Evolutionary conservation across 176 grass and related monocot species (phyloP).

Genomic region (Triticum timopheevii): DNA sequence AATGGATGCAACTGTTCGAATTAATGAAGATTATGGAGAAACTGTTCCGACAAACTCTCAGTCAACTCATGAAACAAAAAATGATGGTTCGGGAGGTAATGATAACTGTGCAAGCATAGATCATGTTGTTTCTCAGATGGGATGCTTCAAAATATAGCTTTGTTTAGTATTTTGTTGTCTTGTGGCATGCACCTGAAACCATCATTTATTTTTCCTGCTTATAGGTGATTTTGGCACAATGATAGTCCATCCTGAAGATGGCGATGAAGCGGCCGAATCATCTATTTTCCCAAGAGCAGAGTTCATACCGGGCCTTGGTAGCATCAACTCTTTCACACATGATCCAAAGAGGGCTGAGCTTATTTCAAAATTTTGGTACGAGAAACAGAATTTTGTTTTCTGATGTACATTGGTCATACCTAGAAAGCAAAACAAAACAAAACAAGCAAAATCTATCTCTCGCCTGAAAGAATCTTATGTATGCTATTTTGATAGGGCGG

Average conservation of each 20-base stretch:
- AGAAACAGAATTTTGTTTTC: background rate
- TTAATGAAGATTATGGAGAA: slow-evolving; percentile 67
- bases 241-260: slow-evolving; percentile 74
- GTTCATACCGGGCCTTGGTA: slow-evolving; percentile 93
- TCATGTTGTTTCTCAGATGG: slow-evolving; percentile 20
- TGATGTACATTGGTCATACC: background rate
- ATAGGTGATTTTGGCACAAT: slow-evolving; percentile 82
- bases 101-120: slow-evolving; percentile 4
- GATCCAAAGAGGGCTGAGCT: slow-evolving; percentile 68
- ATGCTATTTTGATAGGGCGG: slow-evolving; percentile 52
- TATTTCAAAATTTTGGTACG: slow-evolving; percentile 68
- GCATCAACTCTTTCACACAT: slow-evolving; percentile 89
- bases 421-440: background rate
- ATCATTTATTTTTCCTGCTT: slow-evolving; percentile 1
- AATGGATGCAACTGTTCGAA: slow-evolving; percentile 46
- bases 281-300: slow-evolving; percentile 64
- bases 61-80: slow-evolving; percentile 40
- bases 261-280: slow-evolving; percentile 62
- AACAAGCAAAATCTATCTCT: background rate
- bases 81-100: slow-evolving; percentile 54
- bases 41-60: slow-evolving; percentile 60
- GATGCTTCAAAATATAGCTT: background rate
- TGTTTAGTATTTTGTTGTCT: background rate
- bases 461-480: slow-evolving; percentile 21
- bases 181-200: slow-evolving; percentile 3